A percentile compares a stretch with the other conserved stretches of the same genome.
phyloP scores from a whole-genome alignment of 306 rosid species.

The Ammopiptanthus mongolicus region DNA sequence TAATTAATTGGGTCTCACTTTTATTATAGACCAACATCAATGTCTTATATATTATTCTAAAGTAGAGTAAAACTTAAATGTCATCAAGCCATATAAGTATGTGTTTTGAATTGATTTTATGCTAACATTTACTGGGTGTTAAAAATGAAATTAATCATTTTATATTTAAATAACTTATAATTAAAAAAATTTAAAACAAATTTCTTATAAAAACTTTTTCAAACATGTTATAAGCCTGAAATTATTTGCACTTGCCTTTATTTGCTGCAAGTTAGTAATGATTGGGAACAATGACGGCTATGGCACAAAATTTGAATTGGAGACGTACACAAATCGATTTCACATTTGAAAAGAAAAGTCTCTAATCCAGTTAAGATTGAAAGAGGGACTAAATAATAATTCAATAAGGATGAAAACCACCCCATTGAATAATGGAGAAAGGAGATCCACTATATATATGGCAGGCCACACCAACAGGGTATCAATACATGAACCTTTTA shows the following conservation, averaged over 20 bases:
- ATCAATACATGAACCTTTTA: slow-evolving; percentile 15
- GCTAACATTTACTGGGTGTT: too few species aligned
- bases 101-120: neutral
- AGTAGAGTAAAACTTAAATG: neutral
- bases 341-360: neutral
- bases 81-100: neutral
- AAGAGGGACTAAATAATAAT: neutral
- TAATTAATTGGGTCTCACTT: too few species aligned
- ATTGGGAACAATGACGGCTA: slow-evolving; percentile 4
- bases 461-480: neutral
- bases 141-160: too few species aligned
- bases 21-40: neutral
- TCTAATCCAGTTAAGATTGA: neutral
- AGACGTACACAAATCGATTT: neutral
- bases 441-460: slow-evolving; percentile 2
- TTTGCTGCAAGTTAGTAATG: neutral
- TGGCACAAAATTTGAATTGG: slow-evolving; percentile 11
- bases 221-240: neutral
- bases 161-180: too few species aligned
- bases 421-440: neutral
- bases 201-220: too few species aligned
- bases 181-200: too few species aligned
- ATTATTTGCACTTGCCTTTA: neutral
- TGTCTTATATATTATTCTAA: neutral
- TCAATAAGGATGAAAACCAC: neutral